phyloP scores from a whole-genome alignment of 345 rosid species.

The Balakata baccata region DNA sequence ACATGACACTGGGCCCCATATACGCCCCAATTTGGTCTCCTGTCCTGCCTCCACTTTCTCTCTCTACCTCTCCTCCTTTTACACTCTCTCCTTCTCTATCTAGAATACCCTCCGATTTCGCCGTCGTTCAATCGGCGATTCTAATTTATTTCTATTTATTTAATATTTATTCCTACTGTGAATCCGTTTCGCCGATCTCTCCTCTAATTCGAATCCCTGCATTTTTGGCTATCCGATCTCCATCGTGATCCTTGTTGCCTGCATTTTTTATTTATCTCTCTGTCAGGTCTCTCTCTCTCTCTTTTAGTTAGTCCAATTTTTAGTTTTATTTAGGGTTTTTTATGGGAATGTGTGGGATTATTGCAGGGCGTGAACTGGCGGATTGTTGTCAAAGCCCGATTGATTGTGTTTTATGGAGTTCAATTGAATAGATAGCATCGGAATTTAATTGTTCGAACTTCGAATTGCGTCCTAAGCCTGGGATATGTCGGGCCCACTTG shows the following conservation, averaged over 20 bases:
- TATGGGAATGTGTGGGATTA: slow-evolving; percentile 17
- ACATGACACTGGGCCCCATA: slow-evolving; percentile 23
- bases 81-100: slow-evolving; percentile 5
- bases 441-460: background rate
- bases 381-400: slow-evolving; percentile 17
- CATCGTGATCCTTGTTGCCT: slow-evolving; percentile 31
- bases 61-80: background rate
- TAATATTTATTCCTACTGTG: background rate
- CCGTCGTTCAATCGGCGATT: slow-evolving; percentile 40
- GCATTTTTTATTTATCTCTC: background rate
- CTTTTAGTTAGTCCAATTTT: background rate
- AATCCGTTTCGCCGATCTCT: slow-evolving; percentile 11
- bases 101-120: slow-evolving; percentile 17
- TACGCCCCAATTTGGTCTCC: background rate
- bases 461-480: slow-evolving; percentile 8
- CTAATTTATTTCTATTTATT: slow-evolving; percentile 18
- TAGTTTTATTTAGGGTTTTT: slow-evolving; percentile 16
- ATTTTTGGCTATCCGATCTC: slow-evolving; percentile 49
- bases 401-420: slow-evolving; percentile 22
- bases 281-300: background rate
- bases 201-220: slow-evolving; percentile 16
- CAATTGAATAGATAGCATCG: slow-evolving; percentile 5
- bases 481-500: slow-evolving; percentile 91
- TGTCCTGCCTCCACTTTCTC: background rate
- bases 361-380: background rate